phyloP scores from a whole-genome alignment of 1,284 basidiomycete species.

The Ceratobasidium sp. region DNA sequence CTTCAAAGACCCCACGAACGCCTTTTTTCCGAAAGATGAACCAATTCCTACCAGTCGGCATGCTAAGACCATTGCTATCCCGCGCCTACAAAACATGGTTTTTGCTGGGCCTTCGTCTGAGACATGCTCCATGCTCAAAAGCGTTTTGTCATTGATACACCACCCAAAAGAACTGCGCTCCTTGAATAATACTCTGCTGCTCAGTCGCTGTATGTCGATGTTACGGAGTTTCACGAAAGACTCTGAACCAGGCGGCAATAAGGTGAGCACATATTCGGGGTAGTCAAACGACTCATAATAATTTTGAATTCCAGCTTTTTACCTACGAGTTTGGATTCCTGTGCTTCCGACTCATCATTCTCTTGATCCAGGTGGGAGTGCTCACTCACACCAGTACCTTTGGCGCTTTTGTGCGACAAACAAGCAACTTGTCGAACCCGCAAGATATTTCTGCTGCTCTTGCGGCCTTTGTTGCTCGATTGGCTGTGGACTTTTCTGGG shows the following conservation, averaged over 20 bases:
- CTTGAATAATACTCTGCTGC: background rate
- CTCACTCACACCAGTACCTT: slow-evolving; percentile 4
- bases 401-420: background rate
- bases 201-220: slow-evolving; percentile 2
- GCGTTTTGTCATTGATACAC: background rate
- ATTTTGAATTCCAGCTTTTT: slow-evolving; percentile 5
- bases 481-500: background rate
- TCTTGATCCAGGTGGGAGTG: slow-evolving; percentile 17
- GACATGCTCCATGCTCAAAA: background rate
- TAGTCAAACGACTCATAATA: no score
- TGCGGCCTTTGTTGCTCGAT: background rate
- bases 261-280: background rate
- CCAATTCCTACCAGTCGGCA: background rate
- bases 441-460: background rate
- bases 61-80: background rate
- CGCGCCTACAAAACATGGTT: background rate
- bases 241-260: background rate
- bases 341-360: background rate
- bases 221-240: background rate
- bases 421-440: background rate
- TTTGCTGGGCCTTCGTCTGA: background rate
- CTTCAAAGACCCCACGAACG: background rate
- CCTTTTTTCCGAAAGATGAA: background rate
- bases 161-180: slow-evolving; percentile 6
- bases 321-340: slow-evolving; percentile 12